Base-by-base conservation (phyloP, 805 yeast species). In the Candida multigemmis region DNA sequence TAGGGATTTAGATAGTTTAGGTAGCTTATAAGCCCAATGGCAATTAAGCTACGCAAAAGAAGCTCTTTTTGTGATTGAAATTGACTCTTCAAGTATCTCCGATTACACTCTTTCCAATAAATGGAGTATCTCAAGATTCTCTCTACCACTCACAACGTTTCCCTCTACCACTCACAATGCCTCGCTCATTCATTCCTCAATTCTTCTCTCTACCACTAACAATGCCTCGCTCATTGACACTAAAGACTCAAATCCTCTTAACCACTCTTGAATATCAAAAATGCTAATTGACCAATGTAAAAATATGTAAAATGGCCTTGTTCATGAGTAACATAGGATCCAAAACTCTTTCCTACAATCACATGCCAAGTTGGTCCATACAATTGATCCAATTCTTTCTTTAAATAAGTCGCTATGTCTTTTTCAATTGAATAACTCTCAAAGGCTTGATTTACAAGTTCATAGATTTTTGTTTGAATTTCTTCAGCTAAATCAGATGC, bases 301-400 rank as follows among this genome's bases (percentile, higher is more conserved):
- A 74, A 78, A 44, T 82, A 81, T 8, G 74, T 59, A 42, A 82
- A 82, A 41, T 62, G 65, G 1, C 86, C 87, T 38, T 73, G 73
- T 50, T 80, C 83, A 44, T 82, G 91, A 8, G 87, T 77, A 12
- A 82, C 85, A 46, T 76, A 79, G 25, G 80, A 70, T 3, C 91
- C 89, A 51, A 81, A 82, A 40, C 75, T 76, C 48, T 72, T 77
- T 7, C 91, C 93, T 28, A 79, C 86, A 26, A 82, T 67, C 3
- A 78, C 83, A 47, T 82, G 89, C 93, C 91, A 82, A 21, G 83
- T 71, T 16, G 74, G 68, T 0, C 87, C 89, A 33, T 64, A 70
- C 24, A 61, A 50, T 24, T 66, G 63, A 46, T 81, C 91, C 50
- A 80, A 50, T 36, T 67, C 77, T 39, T 77, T 76, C 56, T 81